These are phyloP conservation scores for Coffea canephora DNA, from an alignment of 257 asterid species.

Conservation along the genomic window DNA sequence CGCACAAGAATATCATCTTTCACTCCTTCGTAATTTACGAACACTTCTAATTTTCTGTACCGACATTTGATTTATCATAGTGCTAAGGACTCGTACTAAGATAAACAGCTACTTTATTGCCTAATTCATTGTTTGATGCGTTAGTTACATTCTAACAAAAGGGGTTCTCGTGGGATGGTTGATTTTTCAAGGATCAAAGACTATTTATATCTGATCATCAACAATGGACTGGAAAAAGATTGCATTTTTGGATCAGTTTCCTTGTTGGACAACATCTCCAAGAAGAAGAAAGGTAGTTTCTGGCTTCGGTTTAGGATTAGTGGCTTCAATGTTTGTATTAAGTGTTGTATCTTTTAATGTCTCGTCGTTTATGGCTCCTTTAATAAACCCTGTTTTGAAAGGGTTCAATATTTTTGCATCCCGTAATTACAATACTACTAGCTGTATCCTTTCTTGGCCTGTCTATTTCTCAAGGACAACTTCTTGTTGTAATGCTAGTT, in stretches of 20 bases:
- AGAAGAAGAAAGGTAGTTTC: conserved; percentile 61
- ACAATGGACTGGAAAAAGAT: conserved; percentile 54
- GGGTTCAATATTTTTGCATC: conserved; percentile 39
- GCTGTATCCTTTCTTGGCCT: conserved; percentile 40
- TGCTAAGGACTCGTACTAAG: background rate
- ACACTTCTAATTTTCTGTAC: background rate
- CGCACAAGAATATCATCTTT: conserved; percentile 9
- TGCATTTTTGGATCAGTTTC: conserved; percentile 51
- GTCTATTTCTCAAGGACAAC: conserved; percentile 26
- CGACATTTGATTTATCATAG: background rate
- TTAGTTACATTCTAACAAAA: background rate
- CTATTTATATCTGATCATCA: conserved; percentile 9
- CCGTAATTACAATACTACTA: conserved; percentile 14
- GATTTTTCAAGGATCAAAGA: background rate
- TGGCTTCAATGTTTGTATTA: conserved; percentile 44
- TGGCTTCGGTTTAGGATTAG: conserved; percentile 50
- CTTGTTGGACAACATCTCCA: conserved; percentile 33
- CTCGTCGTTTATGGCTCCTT: conserved; percentile 57
- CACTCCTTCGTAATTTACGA: conserved; percentile 32
- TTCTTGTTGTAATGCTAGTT: background rate
- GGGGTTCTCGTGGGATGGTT: conserved; percentile 9
- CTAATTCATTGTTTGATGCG: background rate
- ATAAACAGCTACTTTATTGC: background rate
- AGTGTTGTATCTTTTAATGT: conserved; percentile 42
- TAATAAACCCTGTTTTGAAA: conserved; percentile 45